Conservation (phyloP, 768 basidiomycete genomes). For the Naganishia randhawae region DNA sequence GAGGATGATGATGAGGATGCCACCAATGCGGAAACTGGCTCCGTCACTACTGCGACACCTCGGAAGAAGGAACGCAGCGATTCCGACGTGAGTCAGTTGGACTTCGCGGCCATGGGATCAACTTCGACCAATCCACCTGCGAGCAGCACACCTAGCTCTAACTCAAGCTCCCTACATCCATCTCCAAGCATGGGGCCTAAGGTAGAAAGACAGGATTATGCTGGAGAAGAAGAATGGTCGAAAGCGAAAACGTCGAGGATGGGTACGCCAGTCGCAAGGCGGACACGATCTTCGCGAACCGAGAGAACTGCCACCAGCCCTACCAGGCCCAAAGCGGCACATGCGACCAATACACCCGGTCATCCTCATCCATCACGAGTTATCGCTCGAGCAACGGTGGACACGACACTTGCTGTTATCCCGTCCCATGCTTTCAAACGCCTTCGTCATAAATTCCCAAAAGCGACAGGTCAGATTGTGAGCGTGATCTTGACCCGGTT, state of each 20-base stretch:
- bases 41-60: not conserved
- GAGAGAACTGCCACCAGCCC: not conserved
- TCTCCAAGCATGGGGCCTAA: not conserved
- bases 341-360: not conserved
- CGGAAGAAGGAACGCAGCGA: slow-evolving; percentile 7
- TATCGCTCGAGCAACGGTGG: slow-evolving; percentile 87
- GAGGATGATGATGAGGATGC: not conserved
- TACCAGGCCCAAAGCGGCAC: not conserved
- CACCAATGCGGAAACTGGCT: not conserved
- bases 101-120: slow-evolving; percentile 30
- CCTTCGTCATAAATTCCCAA: slow-evolving; percentile 92
- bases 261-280: not conserved
- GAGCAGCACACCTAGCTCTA: not conserved
- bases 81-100: slow-evolving; percentile 46
- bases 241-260: not conserved
- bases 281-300: not conserved
- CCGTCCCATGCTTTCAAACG: slow-evolving; percentile 94
- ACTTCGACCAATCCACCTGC: not conserved
- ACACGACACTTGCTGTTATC: slow-evolving; percentile 95
- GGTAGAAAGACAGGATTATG: not conserved
- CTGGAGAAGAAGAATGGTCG: not conserved
- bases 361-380: slow-evolving; percentile 18
- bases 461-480: slow-evolving; percentile 92
- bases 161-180: not conserved
- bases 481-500: slow-evolving; percentile 90